Conservation (phyloP, 140 eudicot genomes). For the Artemisia princeps region DNA sequence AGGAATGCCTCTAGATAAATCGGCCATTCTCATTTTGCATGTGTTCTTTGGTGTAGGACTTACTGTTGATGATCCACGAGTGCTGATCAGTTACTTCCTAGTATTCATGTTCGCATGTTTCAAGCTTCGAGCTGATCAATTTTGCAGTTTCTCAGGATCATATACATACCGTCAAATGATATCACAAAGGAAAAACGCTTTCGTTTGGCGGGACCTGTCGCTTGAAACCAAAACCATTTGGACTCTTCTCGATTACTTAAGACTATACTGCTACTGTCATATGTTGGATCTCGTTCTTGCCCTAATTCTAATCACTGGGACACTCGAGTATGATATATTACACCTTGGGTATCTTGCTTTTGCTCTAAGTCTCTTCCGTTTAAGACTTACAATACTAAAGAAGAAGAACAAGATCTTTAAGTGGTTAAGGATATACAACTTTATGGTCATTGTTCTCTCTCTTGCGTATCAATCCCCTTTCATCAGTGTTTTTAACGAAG, state of each 20-base stretch:
- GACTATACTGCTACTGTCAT: slow-evolving; percentile 96
- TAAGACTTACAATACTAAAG: slow-evolving; percentile 77
- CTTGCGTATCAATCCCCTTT: slow-evolving; percentile 97
- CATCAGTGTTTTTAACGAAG: slow-evolving; percentile 57
- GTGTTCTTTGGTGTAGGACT: slow-evolving; percentile 46
- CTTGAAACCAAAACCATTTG: slow-evolving; percentile 97
- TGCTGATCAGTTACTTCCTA: slow-evolving; percentile 70
- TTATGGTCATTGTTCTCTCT: slow-evolving; percentile 80
- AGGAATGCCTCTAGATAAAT: neutral
- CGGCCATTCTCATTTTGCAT: neutral
- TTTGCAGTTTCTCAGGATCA: slow-evolving; percentile 66
- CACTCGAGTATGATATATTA: slow-evolving; percentile 85
- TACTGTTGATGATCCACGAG: slow-evolving; percentile 85
- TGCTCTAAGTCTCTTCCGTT: slow-evolving; percentile 77
- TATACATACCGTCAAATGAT: slow-evolving; percentile 79
- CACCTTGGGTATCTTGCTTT: slow-evolving; percentile 97
- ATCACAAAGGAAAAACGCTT: slow-evolving; percentile 76
- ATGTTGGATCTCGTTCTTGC: slow-evolving; percentile 91
- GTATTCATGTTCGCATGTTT: slow-evolving; percentile 86
- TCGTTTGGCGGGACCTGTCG: slow-evolving; percentile 95
- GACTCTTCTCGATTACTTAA: slow-evolving; percentile 86
- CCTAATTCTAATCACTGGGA: slow-evolving; percentile 78
- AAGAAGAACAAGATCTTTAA: slow-evolving; percentile 86
- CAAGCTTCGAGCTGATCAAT: slow-evolving; percentile 88
- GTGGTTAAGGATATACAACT: slow-evolving; percentile 84